Conservation (phyloP, 352 stramenopile genomes). For the Phytopythium sindhum region DNA sequence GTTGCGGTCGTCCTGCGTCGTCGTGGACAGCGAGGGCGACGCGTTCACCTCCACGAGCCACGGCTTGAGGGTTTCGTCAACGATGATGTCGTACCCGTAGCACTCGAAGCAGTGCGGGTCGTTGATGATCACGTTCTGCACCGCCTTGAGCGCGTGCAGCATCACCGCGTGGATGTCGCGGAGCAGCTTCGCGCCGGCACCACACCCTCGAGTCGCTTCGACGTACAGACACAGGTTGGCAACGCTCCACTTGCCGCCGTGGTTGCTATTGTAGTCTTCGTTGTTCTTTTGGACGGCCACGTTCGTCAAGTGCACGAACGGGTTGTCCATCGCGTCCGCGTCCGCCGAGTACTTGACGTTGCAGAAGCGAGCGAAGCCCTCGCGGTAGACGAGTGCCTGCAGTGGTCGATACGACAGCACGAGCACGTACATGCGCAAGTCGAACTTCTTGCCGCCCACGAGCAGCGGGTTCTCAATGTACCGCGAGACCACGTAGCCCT, state of each 20-base stretch:
- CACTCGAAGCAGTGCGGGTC: conserved; percentile 94
- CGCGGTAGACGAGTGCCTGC: conserved; percentile 72
- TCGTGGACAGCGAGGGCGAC: conserved; percentile 70
- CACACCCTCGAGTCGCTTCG: conserved; percentile 56
- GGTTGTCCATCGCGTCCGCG: conserved; percentile 88
- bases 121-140: conserved; percentile 93
- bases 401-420: conserved; percentile 88
- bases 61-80: conserved; percentile 90
- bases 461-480: conserved; percentile 91
- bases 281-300: conserved; percentile 90
- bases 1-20: conserved; percentile 66
- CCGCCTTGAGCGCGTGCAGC: conserved; percentile 78
- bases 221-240: conserved; percentile 83
- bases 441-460: conserved; percentile 93
- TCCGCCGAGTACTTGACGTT: conserved; percentile 88
- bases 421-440: conserved; percentile 91
- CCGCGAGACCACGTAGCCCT: conserved; percentile 86
- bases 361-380: conserved; percentile 92
- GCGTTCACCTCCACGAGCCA: conserved; percentile 92
- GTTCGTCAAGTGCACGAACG: conserved; percentile 89
- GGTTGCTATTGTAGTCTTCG: conserved; percentile 89
- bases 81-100: conserved; percentile 94
- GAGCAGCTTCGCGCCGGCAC: conserved; percentile 56
- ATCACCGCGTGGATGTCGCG: conserved; percentile 77
- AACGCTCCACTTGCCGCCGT: conserved; percentile 91